These are phyloP conservation scores for Saccharomyces hybrid DNA, from an alignment of 1,139 yeast species.

Conservation along the genomic window DNA sequence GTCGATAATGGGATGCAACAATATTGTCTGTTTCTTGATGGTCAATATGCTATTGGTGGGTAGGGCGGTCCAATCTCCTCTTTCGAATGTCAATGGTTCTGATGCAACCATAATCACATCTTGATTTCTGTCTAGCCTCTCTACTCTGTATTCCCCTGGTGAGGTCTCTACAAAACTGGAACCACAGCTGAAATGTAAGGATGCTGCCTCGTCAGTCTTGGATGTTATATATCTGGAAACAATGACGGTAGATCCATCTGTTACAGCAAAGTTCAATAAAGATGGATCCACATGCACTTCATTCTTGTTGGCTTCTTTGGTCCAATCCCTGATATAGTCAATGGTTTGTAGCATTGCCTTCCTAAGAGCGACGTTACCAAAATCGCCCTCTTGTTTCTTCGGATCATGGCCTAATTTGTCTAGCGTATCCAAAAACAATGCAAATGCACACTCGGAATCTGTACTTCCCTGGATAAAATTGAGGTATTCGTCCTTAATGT, in stretches of 20 bases:
- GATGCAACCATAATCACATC: slow-evolving; percentile 95
- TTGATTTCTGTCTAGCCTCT: slow-evolving; percentile 83
- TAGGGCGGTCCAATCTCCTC: slow-evolving; percentile 96
- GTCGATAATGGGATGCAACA: slow-evolving; percentile 85
- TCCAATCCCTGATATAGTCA: slow-evolving; percentile 65
- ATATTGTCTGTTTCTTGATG: slow-evolving; percentile 74
- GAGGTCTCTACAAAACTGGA: slow-evolving; percentile 82
- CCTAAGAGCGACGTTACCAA: slow-evolving; percentile 55
- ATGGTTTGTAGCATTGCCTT: slow-evolving; percentile 69
- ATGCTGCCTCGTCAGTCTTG: slow-evolving; percentile 89
- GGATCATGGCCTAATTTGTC: slow-evolving; percentile 74
- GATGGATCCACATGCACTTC: slow-evolving; percentile 60
- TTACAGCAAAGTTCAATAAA: slow-evolving; percentile 83
- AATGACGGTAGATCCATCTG: slow-evolving; percentile 87
- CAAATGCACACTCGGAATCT: slow-evolving; percentile 93
- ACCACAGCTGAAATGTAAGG: slow-evolving; percentile 90
- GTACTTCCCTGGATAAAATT: slow-evolving; percentile 84
- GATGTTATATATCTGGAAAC: slow-evolving; percentile 86
- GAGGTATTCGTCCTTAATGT: slow-evolving; percentile 74
- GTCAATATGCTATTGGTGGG: slow-evolving; percentile 89
- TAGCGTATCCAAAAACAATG: slow-evolving; percentile 72
- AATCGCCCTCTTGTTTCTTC: slow-evolving; percentile 36
- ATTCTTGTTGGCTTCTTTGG: slow-evolving; percentile 29
- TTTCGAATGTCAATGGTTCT: slow-evolving; percentile 91
- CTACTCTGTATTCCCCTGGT: slow-evolving; percentile 91